A percentile compares a stretch with the other conserved stretches of the same genome.
These are phyloP conservation scores for Ophiostoma perfectum DNA, from an alignment of 2,329 filamentous ascomycete species.

Conservation along the genomic window DNA sequence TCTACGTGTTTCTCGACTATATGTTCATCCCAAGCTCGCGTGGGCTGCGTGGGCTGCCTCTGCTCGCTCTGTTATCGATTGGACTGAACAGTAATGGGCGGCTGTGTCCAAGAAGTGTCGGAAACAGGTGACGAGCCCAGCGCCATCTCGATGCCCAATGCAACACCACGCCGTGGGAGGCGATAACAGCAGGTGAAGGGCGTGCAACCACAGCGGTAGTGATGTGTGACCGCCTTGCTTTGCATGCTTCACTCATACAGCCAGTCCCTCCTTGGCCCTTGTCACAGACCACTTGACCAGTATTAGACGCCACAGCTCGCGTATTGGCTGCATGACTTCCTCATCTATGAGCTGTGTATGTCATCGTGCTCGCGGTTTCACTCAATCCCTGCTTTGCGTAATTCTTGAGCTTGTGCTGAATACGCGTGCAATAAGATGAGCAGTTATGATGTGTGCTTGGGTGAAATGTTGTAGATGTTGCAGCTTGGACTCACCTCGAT, in stretches of 20 bases:
- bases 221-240: conserved; percentile 8
- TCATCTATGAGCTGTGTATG: not conserved
- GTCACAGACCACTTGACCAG: not conserved
- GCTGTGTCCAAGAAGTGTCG: not conserved
- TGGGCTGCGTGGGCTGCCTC: not conserved
- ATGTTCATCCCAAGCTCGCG: not conserved
- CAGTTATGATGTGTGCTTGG: not conserved
- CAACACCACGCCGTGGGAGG: not conserved
- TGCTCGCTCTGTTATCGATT: not conserved
- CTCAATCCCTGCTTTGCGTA: not conserved
- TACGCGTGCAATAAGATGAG: conserved; percentile 2
- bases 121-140: not conserved
- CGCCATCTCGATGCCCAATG: conserved; percentile 4
- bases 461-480: not conserved
- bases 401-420: not conserved
- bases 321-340: not conserved
- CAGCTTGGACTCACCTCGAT: not conserved
- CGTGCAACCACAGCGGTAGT: not conserved
- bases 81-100: not conserved
- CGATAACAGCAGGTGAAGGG: not conserved
- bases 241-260: not conserved
- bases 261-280: not conserved
- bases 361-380: not conserved
- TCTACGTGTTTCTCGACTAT: conserved; percentile 1
- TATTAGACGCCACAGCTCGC: not conserved